Percentiles rank a stretch among this genome's conserved stretches.
Conservation (phyloP, 768 basidiomycete species). For the Serendipita sp. region DNA sequence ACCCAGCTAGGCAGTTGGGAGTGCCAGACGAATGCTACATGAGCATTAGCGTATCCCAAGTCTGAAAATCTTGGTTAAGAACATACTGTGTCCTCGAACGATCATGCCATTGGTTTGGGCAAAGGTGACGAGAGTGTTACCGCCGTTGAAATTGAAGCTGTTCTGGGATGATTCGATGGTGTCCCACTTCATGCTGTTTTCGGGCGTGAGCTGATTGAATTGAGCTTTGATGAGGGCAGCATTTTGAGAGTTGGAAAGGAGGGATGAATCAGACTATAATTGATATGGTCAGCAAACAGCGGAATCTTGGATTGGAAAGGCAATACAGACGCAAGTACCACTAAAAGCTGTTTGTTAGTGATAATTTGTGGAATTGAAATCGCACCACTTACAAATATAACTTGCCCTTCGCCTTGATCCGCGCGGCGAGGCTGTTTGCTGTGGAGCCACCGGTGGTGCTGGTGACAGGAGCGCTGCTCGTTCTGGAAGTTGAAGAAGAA, state of each 20-base stretch:
- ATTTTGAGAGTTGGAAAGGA: slow-evolving; percentile 9
- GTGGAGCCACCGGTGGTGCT: background rate
- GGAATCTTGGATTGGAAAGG: background rate
- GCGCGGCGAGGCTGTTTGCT: background rate
- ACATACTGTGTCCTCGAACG: slow-evolving; percentile 8
- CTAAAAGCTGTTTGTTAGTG: background rate
- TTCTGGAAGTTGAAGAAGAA: background rate
- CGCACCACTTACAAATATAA: background rate
- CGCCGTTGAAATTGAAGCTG: slow-evolving; percentile 11
- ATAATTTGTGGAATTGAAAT: background rate
- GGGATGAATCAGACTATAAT: slow-evolving; percentile 4
- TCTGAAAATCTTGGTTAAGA: too few relatives aligned
- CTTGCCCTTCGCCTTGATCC: background rate
- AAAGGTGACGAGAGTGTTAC: slow-evolving; percentile 12
- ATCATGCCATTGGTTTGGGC: slow-evolving; percentile 10
- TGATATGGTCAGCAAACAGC: background rate
- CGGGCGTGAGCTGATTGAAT: slow-evolving; percentile 12
- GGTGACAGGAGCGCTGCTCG: background rate
- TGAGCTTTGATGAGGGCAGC: slow-evolving; percentile 9
- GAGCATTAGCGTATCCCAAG: too few relatives aligned
- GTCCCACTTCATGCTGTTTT: slow-evolving; percentile 12
- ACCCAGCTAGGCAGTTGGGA: slow-evolving; percentile 3
- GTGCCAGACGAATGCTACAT: too few relatives aligned
- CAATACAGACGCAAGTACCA: background rate
- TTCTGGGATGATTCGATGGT: slow-evolving; percentile 3